Evolutionary conservation across 768 basidiomycete genomes (phyloP), one percentile per base, ranked within the genome.

Genomic region (Suillus bovinus): DNA sequence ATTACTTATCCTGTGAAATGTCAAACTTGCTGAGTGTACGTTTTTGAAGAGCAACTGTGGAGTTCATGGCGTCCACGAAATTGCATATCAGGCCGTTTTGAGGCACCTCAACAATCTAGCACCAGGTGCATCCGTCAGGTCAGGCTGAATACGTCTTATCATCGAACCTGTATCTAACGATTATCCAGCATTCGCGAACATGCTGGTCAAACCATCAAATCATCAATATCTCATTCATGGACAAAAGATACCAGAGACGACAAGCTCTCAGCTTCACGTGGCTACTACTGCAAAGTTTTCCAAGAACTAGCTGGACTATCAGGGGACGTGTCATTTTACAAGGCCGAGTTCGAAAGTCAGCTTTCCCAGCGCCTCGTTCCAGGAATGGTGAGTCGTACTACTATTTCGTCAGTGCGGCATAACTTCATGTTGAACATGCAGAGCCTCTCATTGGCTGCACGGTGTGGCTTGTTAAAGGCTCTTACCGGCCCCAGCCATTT

Each of bases 61-160:
- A 8, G 64, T 64, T 24, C 69, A 68, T 29, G 86, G 87, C 5
- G 70, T 80, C 63, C 93, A 97, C 69, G 93, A 97, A 70, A 65
- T 95, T 13, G 86, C 88, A 7, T 98, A 96, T 68, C 94, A 98
- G 71, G 87, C 86, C 20, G 86, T 90, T 2, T 74, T 91, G 59
- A 80, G 97, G 52, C 88, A 93, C 61, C 82, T 99, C 24, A 82
- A 87, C 7, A 80, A 82, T 47, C 80, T 99, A 33, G 77, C 82
- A 9, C 86, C 92, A 2, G 81, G 84, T 2, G 96, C 95, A 29
- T 94, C 93, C 2, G 79, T 96, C 46, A 91, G 90, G 94, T 93
- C 64, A 62, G 79, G 68, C 42, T 11, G 55, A 39, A 39, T 7
- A 11, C 10, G 3, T 55, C 3, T 39, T 27, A 13, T 24, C 31